Base-by-base conservation (phyloP, 805 yeast species). In the Torulaspora microellipsoides region DNA sequence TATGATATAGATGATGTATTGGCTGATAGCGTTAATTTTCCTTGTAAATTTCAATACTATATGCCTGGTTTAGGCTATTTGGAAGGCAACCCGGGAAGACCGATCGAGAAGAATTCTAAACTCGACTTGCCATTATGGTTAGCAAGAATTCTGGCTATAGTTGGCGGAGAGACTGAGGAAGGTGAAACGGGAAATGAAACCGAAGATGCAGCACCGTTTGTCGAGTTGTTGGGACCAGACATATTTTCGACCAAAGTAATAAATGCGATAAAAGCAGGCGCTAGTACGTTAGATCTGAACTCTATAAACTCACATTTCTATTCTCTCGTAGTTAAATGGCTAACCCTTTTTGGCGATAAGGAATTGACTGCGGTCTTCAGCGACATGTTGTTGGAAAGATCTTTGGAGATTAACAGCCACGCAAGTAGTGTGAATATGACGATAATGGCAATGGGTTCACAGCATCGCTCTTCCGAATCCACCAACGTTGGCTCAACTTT, bases 21-120 rank as follows among this genome's bases (percentile, higher is more conserved):
- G 14, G 78, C 90, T 0, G 88, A 81, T 48, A 72, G 77, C 2
- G 82, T 80, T 69, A 81, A 81, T 56, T 68, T 90, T 7, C 96
- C 96, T 0, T 80, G 91, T 56, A 78, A 76, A 41, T 88, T 90
- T 68, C 81, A 83, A 51, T 75, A 81, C 36, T 75, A 83, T 0
- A 83, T 88, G 7, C 95, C 95, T 0, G 91, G 93, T 0, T 68
- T 91, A n/a, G 97, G 96, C 2, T 87, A 83, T 56, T 69, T 91
- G 6, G 90, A 84, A 56, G 88, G 90, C 7, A 78, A 83, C 47
- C 85, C 88, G 1, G 86, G 84, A 1, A 73, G 78, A 49, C 63
- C 66, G n/a, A 65, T 70, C n/a, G 51, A 48, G 31, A 54, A 77
- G 53, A 81, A 79, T 28, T 72, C 89, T 2, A 80, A 80, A 55